Percentiles rank a stretch among this genome's conserved stretches.
Conservation (phyloP, 805 yeast species). For the Sungouiozyma ichnusensis region DNA sequence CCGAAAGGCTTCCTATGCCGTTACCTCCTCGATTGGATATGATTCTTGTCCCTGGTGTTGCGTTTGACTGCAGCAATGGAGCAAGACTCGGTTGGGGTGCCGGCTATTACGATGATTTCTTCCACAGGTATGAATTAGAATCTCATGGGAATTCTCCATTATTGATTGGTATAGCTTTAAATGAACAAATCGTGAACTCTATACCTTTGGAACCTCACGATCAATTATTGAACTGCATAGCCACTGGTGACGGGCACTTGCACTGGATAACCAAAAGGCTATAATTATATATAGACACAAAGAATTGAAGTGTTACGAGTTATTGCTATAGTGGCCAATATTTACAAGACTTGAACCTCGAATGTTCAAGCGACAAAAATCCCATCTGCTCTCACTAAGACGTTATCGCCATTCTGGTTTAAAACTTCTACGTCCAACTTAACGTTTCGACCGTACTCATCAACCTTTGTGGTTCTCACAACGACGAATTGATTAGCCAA, state of each 20-base stretch:
- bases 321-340: neutral
- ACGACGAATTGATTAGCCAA: constrained; percentile 68
- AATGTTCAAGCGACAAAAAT: constrained; percentile 24
- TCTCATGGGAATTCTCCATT: constrained; percentile 16
- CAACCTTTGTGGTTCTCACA: constrained; percentile 40
- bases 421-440: constrained; percentile 38
- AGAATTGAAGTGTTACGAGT: constrained; percentile 24
- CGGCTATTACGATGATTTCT: constrained; percentile 80
- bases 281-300: constrained; percentile 39
- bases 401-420: constrained; percentile 39
- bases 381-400: constrained; percentile 50
- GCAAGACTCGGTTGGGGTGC: constrained; percentile 83
- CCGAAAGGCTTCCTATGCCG: constrained; percentile 17
- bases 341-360: neutral
- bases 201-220: constrained; percentile 26
- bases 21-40: constrained; percentile 44
- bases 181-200: constrained; percentile 19
- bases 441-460: constrained; percentile 26
- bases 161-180: constrained; percentile 23
- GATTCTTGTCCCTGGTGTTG: constrained; percentile 78
- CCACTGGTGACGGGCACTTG: constrained; percentile 21
- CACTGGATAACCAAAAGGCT: constrained; percentile 28
- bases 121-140: constrained; percentile 35
- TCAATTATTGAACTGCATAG: constrained; percentile 22
- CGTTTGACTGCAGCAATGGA: constrained; percentile 37